These are phyloP conservation scores for Psilocybe sp. DNA, from an alignment of 768 basidiomycete species.

Conservation along the genomic window DNA sequence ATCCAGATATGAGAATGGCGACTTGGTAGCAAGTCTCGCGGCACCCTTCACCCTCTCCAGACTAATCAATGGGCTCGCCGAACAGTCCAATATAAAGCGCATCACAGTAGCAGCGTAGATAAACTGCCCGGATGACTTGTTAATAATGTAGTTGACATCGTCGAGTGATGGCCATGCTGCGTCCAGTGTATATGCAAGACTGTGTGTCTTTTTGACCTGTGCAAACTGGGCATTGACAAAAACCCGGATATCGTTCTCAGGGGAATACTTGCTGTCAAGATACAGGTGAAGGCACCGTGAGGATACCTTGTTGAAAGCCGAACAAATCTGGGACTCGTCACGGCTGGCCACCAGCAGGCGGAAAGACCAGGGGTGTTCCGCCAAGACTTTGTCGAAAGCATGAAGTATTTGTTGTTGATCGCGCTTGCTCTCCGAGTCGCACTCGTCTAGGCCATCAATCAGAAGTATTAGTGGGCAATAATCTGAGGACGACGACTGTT, in stretches of 20 bases:
- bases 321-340: not conserved
- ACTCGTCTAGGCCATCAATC: conserved; percentile 5
- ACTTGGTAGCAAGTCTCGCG: too few relatives aligned
- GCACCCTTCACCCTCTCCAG: too few relatives aligned
- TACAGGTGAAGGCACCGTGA: not conserved
- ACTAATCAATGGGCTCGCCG: too few relatives aligned
- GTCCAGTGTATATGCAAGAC: not conserved
- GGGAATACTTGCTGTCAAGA: not conserved
- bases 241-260: not conserved
- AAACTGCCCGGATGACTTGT: conserved; percentile 2
- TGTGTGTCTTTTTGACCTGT: not conserved
- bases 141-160: not conserved
- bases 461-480: not conserved
- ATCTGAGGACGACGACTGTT: not conserved
- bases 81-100: not conserved
- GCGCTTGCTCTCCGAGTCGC: not conserved
- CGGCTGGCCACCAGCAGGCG: conserved; percentile 1
- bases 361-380: not conserved
- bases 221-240: not conserved
- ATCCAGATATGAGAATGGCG: too few relatives aligned
- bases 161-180: not conserved
- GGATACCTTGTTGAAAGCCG: not conserved
- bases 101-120: not conserved
- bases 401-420: not conserved
- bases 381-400: not conserved